Evolutionary conservation across 2,329 filamentous ascomycete genomes (phyloP).

Genomic region (Fusarium torreyae): DNA sequence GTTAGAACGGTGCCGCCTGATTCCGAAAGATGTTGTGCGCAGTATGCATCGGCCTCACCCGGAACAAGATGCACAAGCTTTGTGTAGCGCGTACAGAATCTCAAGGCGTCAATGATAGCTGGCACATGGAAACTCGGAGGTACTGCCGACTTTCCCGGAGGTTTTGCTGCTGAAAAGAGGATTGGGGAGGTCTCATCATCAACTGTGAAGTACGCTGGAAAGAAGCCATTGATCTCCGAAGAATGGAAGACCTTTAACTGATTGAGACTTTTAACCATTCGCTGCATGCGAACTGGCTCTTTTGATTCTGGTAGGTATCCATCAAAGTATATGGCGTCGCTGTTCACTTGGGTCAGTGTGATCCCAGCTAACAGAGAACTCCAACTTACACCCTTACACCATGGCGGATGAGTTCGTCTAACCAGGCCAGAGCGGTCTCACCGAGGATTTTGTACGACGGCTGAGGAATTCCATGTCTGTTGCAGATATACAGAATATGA

Average conservation of each 20-base stretch:
- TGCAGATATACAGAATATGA: constrained; percentile 74
- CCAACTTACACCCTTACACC: constrained; percentile 73
- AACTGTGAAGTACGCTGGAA: constrained; percentile 39
- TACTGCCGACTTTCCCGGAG: constrained; percentile 55
- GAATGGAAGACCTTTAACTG: constrained; percentile 66
- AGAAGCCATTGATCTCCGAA: constrained; percentile 50
- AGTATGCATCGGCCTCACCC: constrained; percentile 88
- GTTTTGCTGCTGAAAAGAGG: constrained; percentile 48
- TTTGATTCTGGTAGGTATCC: constrained; percentile 82
- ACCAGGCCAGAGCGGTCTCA: constrained; percentile 70
- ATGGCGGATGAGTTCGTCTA: constrained; percentile 70
- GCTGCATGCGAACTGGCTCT: constrained; percentile 70
- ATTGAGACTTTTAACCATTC: constrained; percentile 71
- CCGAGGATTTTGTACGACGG: constrained; percentile 77
- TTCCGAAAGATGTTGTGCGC: constrained; percentile 74
- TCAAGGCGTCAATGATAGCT: constrained; percentile 79
- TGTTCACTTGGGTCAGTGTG: constrained; percentile 28
- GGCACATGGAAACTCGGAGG: constrained; percentile 82
- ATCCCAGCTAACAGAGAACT: background rate
- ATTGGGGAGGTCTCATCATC: constrained; percentile 26
- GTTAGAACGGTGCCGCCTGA: constrained; percentile 76
- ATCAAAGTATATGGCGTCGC: constrained; percentile 84
- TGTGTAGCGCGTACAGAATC: constrained; percentile 59
- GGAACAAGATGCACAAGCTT: constrained; percentile 73
- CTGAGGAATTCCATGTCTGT: constrained; percentile 65